These are phyloP conservation scores for Zychaea mexicana DNA, from an alignment of 371 early-diverging fungal species.

Conservation along the genomic window DNA sequence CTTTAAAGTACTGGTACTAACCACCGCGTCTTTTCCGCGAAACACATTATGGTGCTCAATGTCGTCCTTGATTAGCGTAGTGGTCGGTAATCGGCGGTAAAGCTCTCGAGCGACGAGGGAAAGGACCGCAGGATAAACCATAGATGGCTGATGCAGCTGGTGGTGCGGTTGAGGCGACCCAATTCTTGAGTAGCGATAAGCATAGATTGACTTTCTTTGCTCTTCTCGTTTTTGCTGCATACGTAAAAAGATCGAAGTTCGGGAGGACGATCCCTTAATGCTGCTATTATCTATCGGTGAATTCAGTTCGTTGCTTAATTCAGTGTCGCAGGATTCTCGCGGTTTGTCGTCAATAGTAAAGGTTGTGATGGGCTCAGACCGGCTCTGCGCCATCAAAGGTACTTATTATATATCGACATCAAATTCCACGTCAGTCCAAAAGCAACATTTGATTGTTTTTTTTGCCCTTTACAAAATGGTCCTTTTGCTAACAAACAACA, in stretches of 20 bases:
- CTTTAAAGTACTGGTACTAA: slow-evolving; percentile 25
- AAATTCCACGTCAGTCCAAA: no score
- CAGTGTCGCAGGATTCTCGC: slow-evolving; percentile 13
- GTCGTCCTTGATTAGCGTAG: slow-evolving; percentile 67
- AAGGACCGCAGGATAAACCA: slow-evolving; percentile 74
- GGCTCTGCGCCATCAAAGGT: slow-evolving; percentile 14
- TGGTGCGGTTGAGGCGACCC: neutral
- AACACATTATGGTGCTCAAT: slow-evolving; percentile 81
- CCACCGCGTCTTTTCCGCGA: slow-evolving; percentile 82
- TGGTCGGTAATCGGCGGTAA: slow-evolving; percentile 37
- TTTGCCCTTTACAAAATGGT: no score
- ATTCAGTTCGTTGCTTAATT: neutral
- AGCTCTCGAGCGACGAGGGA: slow-evolving; percentile 78
- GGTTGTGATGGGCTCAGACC: slow-evolving; percentile 16
- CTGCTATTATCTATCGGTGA: neutral
- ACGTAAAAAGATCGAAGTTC: slow-evolving; percentile 21
- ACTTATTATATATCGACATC: no score
- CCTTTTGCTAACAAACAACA: neutral
- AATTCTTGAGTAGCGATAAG: slow-evolving; percentile 19
- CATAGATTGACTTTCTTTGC: slow-evolving; percentile 38
- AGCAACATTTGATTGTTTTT: no score
- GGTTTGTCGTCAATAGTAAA: neutral
- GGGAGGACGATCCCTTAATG: neutral
- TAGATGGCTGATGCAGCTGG: slow-evolving; percentile 9
- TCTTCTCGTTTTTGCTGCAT: slow-evolving; percentile 40